phyloP scores from a whole-genome alignment of 176 grass and related monocot species.

The Phragmites australis region DNA sequence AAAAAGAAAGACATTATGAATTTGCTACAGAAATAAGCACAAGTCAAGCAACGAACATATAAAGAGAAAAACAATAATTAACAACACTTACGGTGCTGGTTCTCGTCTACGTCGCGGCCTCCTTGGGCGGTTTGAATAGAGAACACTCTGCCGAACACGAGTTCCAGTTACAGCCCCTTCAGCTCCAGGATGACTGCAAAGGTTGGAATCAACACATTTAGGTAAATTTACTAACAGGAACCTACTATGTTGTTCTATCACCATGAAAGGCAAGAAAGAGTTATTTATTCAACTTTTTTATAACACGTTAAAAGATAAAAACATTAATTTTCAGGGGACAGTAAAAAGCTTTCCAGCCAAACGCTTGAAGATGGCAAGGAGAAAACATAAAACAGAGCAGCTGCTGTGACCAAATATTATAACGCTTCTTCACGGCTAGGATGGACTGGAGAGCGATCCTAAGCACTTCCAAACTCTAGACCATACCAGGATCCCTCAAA shows the following conservation, averaged over 20 bases:
- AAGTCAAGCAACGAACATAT: not conserved
- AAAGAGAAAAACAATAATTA: not conserved
- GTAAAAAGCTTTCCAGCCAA: no score
- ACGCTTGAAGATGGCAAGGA: no score
- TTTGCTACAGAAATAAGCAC: not conserved
- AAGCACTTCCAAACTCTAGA: not conserved
- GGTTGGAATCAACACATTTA: not conserved
- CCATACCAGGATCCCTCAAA: not conserved
- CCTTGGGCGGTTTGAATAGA: slow-evolving; percentile 15
- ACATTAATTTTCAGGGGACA: no score
- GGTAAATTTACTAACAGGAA: not conserved
- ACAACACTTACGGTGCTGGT: not conserved
- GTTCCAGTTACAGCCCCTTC: not conserved
- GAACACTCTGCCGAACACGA: not conserved
- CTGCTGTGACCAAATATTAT: not conserved
- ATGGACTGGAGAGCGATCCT: not conserved
- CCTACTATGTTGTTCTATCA: not conserved
- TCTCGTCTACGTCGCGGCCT: not conserved
- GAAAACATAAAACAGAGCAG: no score
- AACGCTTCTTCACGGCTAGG: not conserved
- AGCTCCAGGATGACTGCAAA: not conserved
- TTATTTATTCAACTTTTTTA: not conserved
- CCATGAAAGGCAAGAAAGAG: not conserved
- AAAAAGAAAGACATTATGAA: not conserved
- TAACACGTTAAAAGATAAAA: not conserved